These are phyloP conservation scores for Delitschia confertaspora DNA, from an alignment of 495 filamentous ascomycete species.

Conservation along the genomic window DNA sequence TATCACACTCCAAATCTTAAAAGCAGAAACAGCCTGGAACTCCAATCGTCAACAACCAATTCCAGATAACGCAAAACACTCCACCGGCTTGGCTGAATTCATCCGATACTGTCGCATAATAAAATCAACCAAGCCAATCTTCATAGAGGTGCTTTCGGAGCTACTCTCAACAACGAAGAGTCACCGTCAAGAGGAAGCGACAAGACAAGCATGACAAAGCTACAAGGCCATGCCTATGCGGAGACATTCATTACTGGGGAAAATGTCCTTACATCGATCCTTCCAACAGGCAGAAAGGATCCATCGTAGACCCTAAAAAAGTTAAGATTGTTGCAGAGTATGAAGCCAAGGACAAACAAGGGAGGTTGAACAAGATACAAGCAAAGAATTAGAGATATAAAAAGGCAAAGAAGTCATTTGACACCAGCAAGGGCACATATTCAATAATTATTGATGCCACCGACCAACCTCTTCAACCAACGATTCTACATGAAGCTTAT, in stretches of 20 bases:
- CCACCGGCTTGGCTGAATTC: neutral
- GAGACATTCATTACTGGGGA: slow-evolving; percentile 2
- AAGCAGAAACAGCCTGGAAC: neutral
- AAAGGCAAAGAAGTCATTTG: slow-evolving; percentile 5
- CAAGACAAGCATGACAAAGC: neutral
- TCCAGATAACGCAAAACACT: neutral
- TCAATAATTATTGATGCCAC: neutral
- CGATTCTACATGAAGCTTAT: slow-evolving; percentile 4
- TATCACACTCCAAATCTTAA: neutral
- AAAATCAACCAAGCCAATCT: slow-evolving; percentile 1
- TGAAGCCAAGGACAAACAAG: slow-evolving; percentile 29
- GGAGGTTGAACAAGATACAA: slow-evolving; percentile 6
- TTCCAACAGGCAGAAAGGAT: neutral
- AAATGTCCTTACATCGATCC: slow-evolving; percentile 1
- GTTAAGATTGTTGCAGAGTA: neutral
- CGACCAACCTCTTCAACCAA: neutral
- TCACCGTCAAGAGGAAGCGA: neutral
- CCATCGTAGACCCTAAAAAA: slow-evolving; percentile 2
- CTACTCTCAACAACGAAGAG: neutral
- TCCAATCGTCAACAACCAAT: neutral
- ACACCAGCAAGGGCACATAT: neutral
- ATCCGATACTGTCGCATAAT: neutral
- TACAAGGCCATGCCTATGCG: neutral
- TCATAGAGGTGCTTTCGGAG: neutral
- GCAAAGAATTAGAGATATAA: slow-evolving; percentile 2